Conservation (phyloP, 805 yeast genomes). For the Novakomyces olei region DNA sequence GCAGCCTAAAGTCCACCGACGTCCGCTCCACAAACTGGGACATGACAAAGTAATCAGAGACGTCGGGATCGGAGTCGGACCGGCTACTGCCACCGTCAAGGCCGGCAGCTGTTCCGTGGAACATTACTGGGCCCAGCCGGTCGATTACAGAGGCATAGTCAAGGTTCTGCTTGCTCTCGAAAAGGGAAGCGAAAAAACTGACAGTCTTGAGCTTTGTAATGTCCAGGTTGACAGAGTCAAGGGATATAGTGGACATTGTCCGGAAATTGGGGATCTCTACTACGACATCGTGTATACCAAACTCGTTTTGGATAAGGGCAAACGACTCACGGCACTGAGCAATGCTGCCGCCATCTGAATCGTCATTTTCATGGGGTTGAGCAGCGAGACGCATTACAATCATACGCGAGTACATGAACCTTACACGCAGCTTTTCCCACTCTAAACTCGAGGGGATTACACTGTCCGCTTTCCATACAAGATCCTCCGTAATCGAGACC, state of each 20-base stretch:
- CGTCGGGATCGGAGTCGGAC: neutral
- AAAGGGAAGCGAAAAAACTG: slow-evolving; percentile 34
- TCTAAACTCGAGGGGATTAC: slow-evolving; percentile 4
- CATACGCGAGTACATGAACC: neutral
- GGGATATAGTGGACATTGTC: slow-evolving; percentile 34
- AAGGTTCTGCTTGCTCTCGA: slow-evolving; percentile 15
- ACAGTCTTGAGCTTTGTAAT: slow-evolving; percentile 51
- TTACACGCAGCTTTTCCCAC: neutral
- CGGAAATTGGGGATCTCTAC: slow-evolving; percentile 31
- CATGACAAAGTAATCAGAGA: slow-evolving; percentile 5
- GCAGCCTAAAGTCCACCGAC: slow-evolving; percentile 42
- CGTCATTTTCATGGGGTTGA: neutral
- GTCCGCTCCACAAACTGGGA: slow-evolving; percentile 30
- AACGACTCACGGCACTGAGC: slow-evolving; percentile 5
- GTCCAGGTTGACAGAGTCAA: slow-evolving; percentile 32
- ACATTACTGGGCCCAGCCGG: slow-evolving; percentile 27
- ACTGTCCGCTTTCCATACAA: slow-evolving; percentile 3
- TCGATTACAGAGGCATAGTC: slow-evolving; percentile 13
- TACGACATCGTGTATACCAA: neutral
- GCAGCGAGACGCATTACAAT: neutral
- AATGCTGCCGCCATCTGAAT: neutral
- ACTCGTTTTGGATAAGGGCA: neutral
- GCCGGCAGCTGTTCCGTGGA: slow-evolving; percentile 13
- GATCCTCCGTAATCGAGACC: slow-evolving; percentile 1
- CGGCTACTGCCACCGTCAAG: neutral